Evolutionary conservation across 306 rosid genomes (phyloP), one percentile per base, ranked within the genome.

Genomic region (Oxytropis ochrocephala): DNA sequence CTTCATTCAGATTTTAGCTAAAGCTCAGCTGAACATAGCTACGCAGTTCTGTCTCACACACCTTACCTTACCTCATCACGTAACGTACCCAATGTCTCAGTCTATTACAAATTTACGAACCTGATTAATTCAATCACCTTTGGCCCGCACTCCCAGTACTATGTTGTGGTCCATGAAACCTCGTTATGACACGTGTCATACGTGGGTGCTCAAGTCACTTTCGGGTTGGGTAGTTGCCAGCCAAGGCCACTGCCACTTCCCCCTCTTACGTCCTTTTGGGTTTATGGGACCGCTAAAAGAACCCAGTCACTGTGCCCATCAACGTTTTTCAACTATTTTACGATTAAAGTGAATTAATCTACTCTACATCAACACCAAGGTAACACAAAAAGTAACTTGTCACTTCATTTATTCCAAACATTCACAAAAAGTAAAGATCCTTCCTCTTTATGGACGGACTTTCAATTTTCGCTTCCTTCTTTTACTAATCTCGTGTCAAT

Each of bases 151-250:
- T 77, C 21, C 61, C 52, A 54, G 81, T 70, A 64, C 81, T 54
- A 63, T 32, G 77, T 77, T 77, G 81, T 77, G 81, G 81, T 77
- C 81, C 81, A 70, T 54, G 62, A 77, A 77, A 70, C 66, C 77
- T 77, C 44, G 0, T 70, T 0, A 0, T 0, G 62, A 46, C 81
- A 77, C 77, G 81, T 71, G 81, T 64, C 55, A 36, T 7, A 16
- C 5, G 7, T 77, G 73, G 81, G 77, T 77, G 73, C 77, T 63
- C 44, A 63, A 7, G 81, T 77, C 81, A 32, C 68, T 77, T 24
- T 77, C 81, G 9, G 51, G 72, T 60, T 69, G 64, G 70, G 76
- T 69, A 69, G 33, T 52, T 43, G 3, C 80, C 71, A 51, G 64
- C 64, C 80, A 65, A 69, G 4, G 3, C 70, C 55, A 39, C 75